Conservation (phyloP, 1,139 yeast species). For the Zhuliangozyma blackwelliae region DNA sequence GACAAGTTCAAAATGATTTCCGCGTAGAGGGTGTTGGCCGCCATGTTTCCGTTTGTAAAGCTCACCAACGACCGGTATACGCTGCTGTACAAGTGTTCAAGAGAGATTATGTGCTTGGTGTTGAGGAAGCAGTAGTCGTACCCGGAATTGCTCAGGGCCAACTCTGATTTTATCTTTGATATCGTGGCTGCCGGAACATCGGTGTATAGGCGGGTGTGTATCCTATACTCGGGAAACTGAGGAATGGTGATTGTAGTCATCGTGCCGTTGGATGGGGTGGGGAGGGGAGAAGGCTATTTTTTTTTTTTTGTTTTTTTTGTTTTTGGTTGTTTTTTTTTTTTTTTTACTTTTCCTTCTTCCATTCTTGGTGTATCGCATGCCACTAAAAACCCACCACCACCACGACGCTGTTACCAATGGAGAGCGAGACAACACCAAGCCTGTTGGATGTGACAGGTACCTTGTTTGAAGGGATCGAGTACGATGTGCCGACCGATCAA, state of each 20-base stretch:
- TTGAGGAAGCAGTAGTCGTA: slow-evolving; percentile 41
- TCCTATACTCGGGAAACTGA: slow-evolving; percentile 26
- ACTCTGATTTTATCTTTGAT: slow-evolving; percentile 22
- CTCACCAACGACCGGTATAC: slow-evolving; percentile 34
- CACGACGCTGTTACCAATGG: neutral
- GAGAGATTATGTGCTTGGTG: slow-evolving; percentile 32
- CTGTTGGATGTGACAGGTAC: slow-evolving; percentile 3
- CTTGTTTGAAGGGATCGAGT: slow-evolving; percentile 4
- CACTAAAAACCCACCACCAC: neutral
- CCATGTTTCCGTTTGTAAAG: slow-evolving; percentile 21
- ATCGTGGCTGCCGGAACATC: slow-evolving; percentile 18
- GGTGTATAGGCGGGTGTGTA: slow-evolving; percentile 22
- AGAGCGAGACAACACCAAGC: neutral
- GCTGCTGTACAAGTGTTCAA: slow-evolving; percentile 32
- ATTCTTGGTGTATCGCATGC: too few species aligned
- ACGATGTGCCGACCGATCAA: neutral
- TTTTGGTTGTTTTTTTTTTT: neutral
- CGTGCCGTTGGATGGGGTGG: neutral
- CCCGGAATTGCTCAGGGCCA: slow-evolving; percentile 26
- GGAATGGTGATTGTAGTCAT: slow-evolving; percentile 21
- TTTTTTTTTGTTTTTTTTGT: neutral
- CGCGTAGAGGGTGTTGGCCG: slow-evolving; percentile 39
- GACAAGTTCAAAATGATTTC: slow-evolving; percentile 41
- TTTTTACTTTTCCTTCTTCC: too few species aligned
- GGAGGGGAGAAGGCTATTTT: neutral